Conservation (phyloP, 345 rosid species). For the Eucalyptus cloeziana region DNA sequence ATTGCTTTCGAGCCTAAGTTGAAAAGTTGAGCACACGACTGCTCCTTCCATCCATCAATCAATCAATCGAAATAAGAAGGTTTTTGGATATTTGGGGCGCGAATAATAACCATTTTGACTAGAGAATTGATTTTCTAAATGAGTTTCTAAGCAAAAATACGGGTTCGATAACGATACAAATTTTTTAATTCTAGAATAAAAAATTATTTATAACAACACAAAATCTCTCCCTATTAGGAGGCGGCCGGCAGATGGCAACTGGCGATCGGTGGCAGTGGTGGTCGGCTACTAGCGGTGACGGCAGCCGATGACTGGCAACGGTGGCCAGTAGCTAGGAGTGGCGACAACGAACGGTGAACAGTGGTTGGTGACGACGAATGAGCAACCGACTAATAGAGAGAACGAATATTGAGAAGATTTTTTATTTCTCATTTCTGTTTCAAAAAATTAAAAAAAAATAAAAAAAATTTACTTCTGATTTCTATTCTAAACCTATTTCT, state of each 20-base stretch:
- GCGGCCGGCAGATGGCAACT: too few relatives aligned
- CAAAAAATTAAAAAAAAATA: too few relatives aligned
- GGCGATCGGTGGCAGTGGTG: too few relatives aligned
- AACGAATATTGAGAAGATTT: too few relatives aligned
- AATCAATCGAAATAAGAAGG: not conserved
- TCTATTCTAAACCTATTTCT: rapidly evolving
- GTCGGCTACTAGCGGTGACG: too few relatives aligned
- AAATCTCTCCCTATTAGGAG: rapidly evolving
- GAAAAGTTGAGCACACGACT: not conserved
- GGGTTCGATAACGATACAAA: rapidly evolving
- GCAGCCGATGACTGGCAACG: too few relatives aligned
- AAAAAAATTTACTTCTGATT: too few relatives aligned
- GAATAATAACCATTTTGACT: rapidly evolving
- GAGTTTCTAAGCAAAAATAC: rapidly evolving
- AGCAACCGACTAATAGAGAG: rapidly evolving
- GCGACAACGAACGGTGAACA: rapidly evolving
- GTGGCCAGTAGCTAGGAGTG: too few relatives aligned
- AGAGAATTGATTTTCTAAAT: too few relatives aligned
- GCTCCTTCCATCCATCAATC: not conserved
- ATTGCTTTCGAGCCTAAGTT: not conserved
- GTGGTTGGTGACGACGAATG: too few relatives aligned
- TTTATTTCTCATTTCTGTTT: too few relatives aligned
- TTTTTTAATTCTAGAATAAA: too few relatives aligned
- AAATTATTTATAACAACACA: rapidly evolving
- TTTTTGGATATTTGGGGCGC: not conserved